phyloP scores from a whole-genome alignment of 2,329 filamentous ascomycete genomes.

The Fusarium devonianum region DNA sequence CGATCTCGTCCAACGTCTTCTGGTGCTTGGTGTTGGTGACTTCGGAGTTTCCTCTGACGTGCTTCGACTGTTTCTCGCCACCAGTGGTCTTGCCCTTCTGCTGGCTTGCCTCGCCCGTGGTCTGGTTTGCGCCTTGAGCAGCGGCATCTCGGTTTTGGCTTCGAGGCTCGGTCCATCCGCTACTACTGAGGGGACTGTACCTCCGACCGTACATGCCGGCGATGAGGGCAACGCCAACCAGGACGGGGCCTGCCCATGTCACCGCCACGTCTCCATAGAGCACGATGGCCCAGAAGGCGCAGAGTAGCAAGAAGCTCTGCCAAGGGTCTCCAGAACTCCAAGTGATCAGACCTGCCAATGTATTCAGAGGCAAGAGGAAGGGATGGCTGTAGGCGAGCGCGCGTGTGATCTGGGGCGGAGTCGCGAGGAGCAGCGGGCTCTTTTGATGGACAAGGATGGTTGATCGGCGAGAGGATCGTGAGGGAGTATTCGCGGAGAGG shows the following conservation, averaged over 20 bases:
- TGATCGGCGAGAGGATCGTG: slow-evolving; percentile 72
- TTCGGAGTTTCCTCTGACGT: slow-evolving; percentile 62
- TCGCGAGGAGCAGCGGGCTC: slow-evolving; percentile 89
- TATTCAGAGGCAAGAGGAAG: slow-evolving; percentile 88
- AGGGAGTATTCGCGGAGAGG: slow-evolving; percentile 71
- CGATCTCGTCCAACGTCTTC: slow-evolving; percentile 96
- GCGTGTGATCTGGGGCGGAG: slow-evolving; percentile 91
- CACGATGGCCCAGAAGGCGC: slow-evolving; percentile 83
- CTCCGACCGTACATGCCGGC: slow-evolving; percentile 90
- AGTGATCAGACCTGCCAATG: slow-evolving; percentile 82
- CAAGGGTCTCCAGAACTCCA: slow-evolving; percentile 95
- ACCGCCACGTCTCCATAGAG: slow-evolving; percentile 88
- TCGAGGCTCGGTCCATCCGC: slow-evolving; percentile 68
- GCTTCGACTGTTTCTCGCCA: slow-evolving; percentile 45
- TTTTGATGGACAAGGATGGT: slow-evolving; percentile 97
- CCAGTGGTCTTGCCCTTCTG: slow-evolving; percentile 38
- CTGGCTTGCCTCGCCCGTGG: slow-evolving; percentile 29
- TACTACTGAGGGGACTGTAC: slow-evolving; percentile 89
- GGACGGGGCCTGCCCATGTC: slow-evolving; percentile 80
- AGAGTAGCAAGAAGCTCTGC: slow-evolving; percentile 93
- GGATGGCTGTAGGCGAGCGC: slow-evolving; percentile 96
- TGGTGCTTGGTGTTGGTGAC: slow-evolving; percentile 76
- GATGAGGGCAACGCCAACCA: slow-evolving; percentile 81
- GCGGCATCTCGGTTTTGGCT: slow-evolving; percentile 44
- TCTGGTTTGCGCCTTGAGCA: slow-evolving; percentile 25